Conservation (phyloP, 2,329 filamentous ascomycete genomes). For the Diaporthe citrichinensis region DNA sequence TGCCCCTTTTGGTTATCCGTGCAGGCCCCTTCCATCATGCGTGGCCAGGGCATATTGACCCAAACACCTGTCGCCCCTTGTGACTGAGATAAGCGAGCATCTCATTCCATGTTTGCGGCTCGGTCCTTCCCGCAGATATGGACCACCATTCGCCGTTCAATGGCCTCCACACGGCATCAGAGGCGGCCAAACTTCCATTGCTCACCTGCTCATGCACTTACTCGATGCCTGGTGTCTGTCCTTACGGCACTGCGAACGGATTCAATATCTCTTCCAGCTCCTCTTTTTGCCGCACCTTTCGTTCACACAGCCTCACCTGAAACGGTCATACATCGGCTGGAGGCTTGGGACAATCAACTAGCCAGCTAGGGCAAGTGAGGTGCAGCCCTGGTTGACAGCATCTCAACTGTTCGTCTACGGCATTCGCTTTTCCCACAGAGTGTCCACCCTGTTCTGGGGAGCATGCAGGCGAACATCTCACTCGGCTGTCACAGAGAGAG, state of each 20-base stretch:
- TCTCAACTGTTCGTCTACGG: neutral
- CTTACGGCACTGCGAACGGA: neutral
- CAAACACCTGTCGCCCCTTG: neutral
- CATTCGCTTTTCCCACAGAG: neutral
- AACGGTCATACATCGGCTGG: conserved; percentile 11
- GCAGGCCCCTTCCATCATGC: no score
- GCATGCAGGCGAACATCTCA: neutral
- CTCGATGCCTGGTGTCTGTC: neutral
- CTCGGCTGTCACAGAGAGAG: neutral
- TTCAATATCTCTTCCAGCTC: no score
- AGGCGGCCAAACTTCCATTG: neutral
- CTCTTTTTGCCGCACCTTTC: neutral
- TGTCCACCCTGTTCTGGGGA: neutral
- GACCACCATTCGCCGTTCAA: neutral
- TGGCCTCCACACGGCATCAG: neutral
- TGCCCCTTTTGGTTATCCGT: no score
- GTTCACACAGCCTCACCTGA: neutral
- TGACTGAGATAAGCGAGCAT: conserved; percentile 20
- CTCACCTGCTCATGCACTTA: neutral
- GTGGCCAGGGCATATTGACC: neutral
- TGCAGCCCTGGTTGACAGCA: neutral
- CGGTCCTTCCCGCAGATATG: conserved; percentile 11
- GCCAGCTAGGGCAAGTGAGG: neutral
- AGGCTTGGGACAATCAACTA: neutral
- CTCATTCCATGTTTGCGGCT: conserved; percentile 15